Evolutionary conservation across 352 stramenopile genomes (phyloP).

Genomic region (Salisapilia sapeloensis): DNA sequence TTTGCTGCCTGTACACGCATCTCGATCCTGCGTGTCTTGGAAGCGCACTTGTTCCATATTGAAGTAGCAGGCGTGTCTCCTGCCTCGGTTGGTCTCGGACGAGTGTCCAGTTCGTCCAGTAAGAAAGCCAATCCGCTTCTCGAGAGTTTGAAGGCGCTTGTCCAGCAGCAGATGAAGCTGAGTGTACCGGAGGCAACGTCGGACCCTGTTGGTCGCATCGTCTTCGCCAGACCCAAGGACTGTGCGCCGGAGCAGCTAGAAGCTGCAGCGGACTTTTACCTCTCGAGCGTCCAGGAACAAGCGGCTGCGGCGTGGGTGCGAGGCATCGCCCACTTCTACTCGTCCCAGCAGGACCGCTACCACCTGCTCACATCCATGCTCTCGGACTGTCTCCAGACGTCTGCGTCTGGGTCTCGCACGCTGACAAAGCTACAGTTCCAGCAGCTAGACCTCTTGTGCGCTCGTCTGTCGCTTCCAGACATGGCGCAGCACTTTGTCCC

Average conservation of each 20-base stretch:
- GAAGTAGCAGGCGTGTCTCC: conserved; percentile 59
- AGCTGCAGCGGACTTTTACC: conserved; percentile 26
- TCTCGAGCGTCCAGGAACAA: conserved; percentile 35
- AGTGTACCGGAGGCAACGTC: conserved; percentile 2
- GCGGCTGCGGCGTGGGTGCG: conserved; percentile 51
- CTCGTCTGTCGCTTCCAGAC: conserved; percentile 52
- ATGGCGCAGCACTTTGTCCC: conserved; percentile 65
- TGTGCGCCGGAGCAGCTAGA: conserved; percentile 22
- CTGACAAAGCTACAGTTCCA: conserved; percentile 28
- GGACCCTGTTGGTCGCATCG: conserved; percentile 21
- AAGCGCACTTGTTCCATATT: conserved; percentile 76
- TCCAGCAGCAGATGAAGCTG: conserved; percentile 27
- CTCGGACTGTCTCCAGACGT: conserved; percentile 28
- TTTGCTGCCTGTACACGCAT: conserved; percentile 42
- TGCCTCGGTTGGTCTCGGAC: conserved; percentile 68
- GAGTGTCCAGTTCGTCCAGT: conserved; percentile 13
- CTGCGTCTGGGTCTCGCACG: too few species aligned
- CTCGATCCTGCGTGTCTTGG: conserved; percentile 46
- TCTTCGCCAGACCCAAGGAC: conserved; percentile 12
- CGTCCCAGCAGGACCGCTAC: conserved; percentile 33
- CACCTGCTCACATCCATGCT: conserved; percentile 34
- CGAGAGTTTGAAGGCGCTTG: conserved; percentile 46
- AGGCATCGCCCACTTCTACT: conserved; percentile 64
- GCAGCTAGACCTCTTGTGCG: conserved; percentile 69
- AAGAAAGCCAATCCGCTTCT: conserved; percentile 36